phyloP scores from a whole-genome alignment of 169 alveolate species.

The Theileria orientalis region DNA sequence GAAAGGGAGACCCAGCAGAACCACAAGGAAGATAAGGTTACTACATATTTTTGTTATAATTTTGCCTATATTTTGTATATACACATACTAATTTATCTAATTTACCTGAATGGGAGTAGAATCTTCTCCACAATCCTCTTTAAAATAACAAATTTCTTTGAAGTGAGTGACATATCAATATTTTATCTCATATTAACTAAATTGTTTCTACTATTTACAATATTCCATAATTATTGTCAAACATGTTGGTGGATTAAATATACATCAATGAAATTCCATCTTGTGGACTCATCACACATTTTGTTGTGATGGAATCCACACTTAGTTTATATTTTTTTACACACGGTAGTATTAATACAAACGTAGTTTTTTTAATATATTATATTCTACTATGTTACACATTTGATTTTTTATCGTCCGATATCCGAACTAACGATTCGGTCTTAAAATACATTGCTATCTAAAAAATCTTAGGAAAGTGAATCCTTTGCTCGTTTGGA shows the following conservation, averaged over 20 bases:
- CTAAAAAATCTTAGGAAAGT: too few species aligned
- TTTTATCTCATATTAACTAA: background rate
- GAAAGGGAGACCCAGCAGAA: slow-evolving; percentile 16
- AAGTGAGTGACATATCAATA: background rate
- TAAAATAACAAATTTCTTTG: background rate
- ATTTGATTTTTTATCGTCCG: too few species aligned
- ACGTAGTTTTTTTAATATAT: too few species aligned
- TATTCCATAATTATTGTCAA: too few species aligned
- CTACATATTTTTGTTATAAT: slow-evolving; percentile 13
- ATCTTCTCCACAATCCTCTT: background rate
- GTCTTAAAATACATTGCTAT: too few species aligned
- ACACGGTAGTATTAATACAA: too few species aligned
- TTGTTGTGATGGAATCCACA: background rate
- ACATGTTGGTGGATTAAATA: background rate
- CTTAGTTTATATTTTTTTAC: background rate
- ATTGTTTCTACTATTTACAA: too few species aligned
- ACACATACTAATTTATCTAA: background rate
- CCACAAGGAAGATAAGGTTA: slow-evolving; percentile 36
- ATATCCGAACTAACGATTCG: too few species aligned
- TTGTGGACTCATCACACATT: background rate
- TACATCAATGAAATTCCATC: background rate
- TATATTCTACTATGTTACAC: too few species aligned
- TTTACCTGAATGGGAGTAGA: background rate
- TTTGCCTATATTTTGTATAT: background rate
- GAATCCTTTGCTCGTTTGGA: too few species aligned